Percentiles rank a stretch among this genome's conserved stretches.
Evolutionary conservation across 768 basidiomycete genomes (phyloP).

Genomic region (Coprinellus micaceus): DNA sequence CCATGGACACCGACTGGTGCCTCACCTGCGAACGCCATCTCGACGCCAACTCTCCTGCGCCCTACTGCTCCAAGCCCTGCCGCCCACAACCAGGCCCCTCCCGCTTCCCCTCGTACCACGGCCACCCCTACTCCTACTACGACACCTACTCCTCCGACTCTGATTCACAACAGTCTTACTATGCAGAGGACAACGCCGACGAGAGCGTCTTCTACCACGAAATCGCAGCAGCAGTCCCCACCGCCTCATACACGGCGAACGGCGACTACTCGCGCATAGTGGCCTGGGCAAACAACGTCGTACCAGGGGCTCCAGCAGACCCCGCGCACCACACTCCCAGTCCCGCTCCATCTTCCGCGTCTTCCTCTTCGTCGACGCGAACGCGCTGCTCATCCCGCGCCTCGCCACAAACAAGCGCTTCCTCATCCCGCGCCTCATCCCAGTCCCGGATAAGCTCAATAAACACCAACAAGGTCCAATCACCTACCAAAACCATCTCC

Average conservation of each 20-base stretch:
- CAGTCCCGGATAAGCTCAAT: no score
- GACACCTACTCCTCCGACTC: no score
- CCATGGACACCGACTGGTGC: constrained; percentile 71
- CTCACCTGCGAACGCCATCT: constrained; percentile 58
- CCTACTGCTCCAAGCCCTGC: constrained; percentile 54
- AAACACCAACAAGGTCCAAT: no score
- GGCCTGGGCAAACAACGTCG: constrained; percentile 44
- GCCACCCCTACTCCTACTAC: no score
- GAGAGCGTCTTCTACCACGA: constrained; percentile 23
- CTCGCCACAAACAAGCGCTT: constrained; percentile 18
- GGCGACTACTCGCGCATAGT: constrained; percentile 42
- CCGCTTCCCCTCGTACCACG: constrained; percentile 11
- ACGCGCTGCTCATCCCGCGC: no score
- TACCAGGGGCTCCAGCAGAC: constrained; percentile 26
- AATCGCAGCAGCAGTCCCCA: constrained; percentile 13
- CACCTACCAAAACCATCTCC: constrained; percentile 33
- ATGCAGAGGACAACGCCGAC: no score
- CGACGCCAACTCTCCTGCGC: constrained; percentile 25
- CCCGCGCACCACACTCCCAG: neutral
- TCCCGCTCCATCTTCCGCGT: neutral
- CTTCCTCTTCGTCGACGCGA: no score
- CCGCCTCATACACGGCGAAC: constrained; percentile 34
- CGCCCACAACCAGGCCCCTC: constrained; percentile 31
- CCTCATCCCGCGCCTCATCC: no score
- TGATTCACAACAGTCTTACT: no score